phyloP scores from a whole-genome alignment of 192 early-diverging fungal species.

The Haplosporangium gracile region DNA sequence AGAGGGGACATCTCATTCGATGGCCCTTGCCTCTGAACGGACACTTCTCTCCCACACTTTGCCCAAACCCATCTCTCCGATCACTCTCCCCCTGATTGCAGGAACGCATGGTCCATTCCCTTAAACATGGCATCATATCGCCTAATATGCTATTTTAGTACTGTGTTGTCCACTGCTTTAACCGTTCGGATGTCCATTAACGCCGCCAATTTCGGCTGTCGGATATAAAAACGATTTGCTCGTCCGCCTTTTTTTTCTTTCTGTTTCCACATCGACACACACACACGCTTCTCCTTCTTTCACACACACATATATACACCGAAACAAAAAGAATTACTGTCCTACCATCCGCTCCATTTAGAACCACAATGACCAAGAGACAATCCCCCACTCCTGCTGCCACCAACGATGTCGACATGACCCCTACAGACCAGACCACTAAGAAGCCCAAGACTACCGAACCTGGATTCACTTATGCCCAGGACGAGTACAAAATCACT shows the following conservation, averaged over 20 bases:
- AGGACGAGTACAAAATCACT: conserved; percentile 36
- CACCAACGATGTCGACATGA: conserved; percentile 32
- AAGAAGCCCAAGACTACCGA: conserved; percentile 32
- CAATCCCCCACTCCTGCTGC: conserved; percentile 2
- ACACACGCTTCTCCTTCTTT: not conserved
- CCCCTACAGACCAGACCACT: not conserved
- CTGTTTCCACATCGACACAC: not conserved
- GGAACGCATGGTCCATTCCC: not conserved
- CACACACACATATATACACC: not conserved
- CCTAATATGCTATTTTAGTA: not conserved
- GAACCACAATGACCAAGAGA: conserved; percentile 40
- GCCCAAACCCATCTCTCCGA: not conserved
- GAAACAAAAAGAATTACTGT: not conserved
- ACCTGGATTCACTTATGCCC: not conserved
- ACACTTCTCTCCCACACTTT: not conserved
- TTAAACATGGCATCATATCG: not conserved
- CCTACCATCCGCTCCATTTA: not conserved
- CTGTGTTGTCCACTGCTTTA: not conserved
- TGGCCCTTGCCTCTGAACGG: not conserved
- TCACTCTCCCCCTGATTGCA: not conserved
- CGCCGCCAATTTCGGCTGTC: not conserved
- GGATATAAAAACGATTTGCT: not conserved
- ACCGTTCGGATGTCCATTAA: not conserved
- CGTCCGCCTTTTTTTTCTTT: not conserved
- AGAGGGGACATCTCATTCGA: conserved; percentile 6